Evolutionary conservation across 768 basidiomycete species (phyloP), one percentile per base, ranked within the genome.

Genomic region (Tylopilus vinaceipallidus): DNA sequence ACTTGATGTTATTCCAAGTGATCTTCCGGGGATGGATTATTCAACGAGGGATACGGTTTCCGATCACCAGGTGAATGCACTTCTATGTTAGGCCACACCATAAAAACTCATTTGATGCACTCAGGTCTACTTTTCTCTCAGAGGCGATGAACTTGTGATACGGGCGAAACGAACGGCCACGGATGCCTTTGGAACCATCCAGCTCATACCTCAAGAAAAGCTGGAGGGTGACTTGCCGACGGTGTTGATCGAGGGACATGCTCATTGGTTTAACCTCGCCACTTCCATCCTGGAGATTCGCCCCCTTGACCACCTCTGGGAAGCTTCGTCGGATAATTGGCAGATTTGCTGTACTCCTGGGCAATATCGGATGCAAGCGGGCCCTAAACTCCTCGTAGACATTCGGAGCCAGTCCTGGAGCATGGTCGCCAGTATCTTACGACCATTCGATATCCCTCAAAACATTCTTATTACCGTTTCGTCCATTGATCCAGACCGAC

Each of bases 241-340:
- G 0, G 35, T 48, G 0, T 42, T 68, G 4, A 41, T 67, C 1
- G 20, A 52, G 2, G 54, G 48, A 2, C 52, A 59, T 11, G 54
- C 30, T 27, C 68, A 68, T 46, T 70, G 68, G 68, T 38, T 68
- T 14, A 53, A 66, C 16, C 42, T 68, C 1, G 11, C 41, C 9
- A 54, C 48, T 0, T 38, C 41, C 1, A 14, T 53, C 36, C 46
- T 69, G 5, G 68, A 70, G 42, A 46, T 69, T 10, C 59, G 62
- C 2, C 57, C 64, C 10, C 36, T 59, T 1, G 32, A 56, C 12
- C 42, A 23, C 6, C 11, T 45, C 0, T 68, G 66, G 68, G 20
- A 46, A 4, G 2, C 27, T 2, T 62, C 57, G 0, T 20, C 45
- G 0, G 49, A 54, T 2, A 59, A 69, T 12, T 68, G 68, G 66